Evolutionary conservation across 805 yeast species (phyloP), one percentile per base, ranked within the genome.

Genomic region (Saccharomycopsis sp.): DNA sequence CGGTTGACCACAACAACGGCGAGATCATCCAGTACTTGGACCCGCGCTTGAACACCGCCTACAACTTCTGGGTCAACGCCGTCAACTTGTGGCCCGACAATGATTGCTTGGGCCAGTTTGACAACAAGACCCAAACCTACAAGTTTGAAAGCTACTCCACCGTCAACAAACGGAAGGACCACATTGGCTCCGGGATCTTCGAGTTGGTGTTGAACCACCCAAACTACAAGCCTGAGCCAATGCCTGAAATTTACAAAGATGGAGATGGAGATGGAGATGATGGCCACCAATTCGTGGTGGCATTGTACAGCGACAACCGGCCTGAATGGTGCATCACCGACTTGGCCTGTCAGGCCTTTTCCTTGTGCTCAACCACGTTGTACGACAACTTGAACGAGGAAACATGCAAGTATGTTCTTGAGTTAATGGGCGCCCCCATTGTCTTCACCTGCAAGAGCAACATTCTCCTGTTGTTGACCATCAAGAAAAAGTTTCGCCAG

Each of bases 291-390:
- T 73, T 71, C 45, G 57, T 70, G 20, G 67, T 73, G 30, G 55
- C 72, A 9, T 48, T 75, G 12, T 73, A 68, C 46, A 64, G 74
- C 20, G 51, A 55, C n/a, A 75, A 75, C 52, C 58, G 77, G 33
- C 56, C 65, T 9, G 79, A 76, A 56, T 76, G 82, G 83, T 61
- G 65, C 18, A 50, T 80, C 16, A 58, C 80, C 25, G 92, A 82
- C 59, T 57, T 80, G 51, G 87, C 86, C 0, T 73, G 81, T 51
- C 68, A 66, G 31, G 66, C 74, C 6, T 78, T 73, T 61, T 68
- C 69, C 56, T 67, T 64, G 5, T 56, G 72, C 12, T 65, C 67
- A 43, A 74, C 77, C 6, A 67, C 75, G 4, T 54, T 74, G 16
- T 74, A 74, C 51, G 79, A 75, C 46, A 73, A 79, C 8, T 54